Conservation (phyloP, 495 filamentous ascomycete genomes). For the Lasiosphaeria miniovina region DNA sequence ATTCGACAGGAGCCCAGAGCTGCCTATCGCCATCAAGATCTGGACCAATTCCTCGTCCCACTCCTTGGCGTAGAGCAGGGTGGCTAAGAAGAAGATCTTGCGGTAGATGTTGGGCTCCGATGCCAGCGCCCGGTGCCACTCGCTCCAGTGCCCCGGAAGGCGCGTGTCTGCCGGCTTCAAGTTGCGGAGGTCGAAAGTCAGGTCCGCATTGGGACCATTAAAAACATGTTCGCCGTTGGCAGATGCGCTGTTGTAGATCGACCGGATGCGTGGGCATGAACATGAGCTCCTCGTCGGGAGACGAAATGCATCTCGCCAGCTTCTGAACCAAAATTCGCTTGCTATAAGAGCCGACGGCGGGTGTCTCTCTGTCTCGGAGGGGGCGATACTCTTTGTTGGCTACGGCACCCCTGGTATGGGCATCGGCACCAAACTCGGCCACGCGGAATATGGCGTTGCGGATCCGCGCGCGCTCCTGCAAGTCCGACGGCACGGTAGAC, state of each 20-base stretch:
- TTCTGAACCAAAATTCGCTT: not conserved
- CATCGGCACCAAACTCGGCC: conserved; percentile 53
- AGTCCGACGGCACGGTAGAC: not conserved
- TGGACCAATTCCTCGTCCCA: conserved; percentile 13
- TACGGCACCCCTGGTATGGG: conserved; percentile 24
- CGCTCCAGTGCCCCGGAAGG: conserved; percentile 11
- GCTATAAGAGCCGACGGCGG: too few species aligned
- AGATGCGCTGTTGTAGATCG: not conserved
- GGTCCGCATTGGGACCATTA: not conserved
- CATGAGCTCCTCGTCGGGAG: not conserved
- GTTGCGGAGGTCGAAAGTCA: conserved; percentile 12
- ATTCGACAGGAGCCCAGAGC: not conserved
- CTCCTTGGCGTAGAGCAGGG: conserved; percentile 13
- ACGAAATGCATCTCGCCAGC: conserved; percentile 2
- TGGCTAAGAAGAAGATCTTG: conserved; percentile 19
- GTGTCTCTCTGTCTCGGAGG: conserved; percentile 4
- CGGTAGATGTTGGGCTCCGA: conserved; percentile 14
- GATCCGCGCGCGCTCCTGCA: conserved; percentile 43
- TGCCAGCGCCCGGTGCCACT: conserved; percentile 9
- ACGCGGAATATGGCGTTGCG: conserved; percentile 48
- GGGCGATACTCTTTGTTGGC: conserved; percentile 35
- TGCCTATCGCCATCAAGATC: conserved; percentile 18
- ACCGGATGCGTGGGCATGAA: not conserved
- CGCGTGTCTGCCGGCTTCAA: not conserved
- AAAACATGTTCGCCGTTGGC: conserved; percentile 8